phyloP scores from a whole-genome alignment of 768 basidiomycete genomes.

The Leucocoprinus sp. region DNA sequence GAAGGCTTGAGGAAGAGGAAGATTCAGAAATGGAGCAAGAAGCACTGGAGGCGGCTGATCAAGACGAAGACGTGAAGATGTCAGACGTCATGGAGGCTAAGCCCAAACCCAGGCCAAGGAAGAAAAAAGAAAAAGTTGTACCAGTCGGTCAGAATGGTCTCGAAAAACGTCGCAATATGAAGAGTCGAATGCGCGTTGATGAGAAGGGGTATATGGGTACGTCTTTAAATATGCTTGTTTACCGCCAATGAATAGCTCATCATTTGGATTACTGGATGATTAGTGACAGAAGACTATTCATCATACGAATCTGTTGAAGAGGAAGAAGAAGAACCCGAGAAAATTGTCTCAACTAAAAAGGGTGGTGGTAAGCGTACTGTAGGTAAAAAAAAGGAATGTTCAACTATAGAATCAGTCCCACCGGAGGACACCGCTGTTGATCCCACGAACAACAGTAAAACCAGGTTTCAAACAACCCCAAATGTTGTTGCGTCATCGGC shows the following conservation, averaged over 20 bases:
- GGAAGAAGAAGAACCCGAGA: constrained; percentile 24
- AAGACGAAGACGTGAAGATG: constrained; percentile 31
- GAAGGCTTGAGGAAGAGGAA: constrained; percentile 17
- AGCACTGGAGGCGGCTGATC: constrained; percentile 15
- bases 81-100: constrained; percentile 26
- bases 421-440: constrained; percentile 10
- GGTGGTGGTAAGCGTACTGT: constrained; percentile 5
- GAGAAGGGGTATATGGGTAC: constrained; percentile 70
- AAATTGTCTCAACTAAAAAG: constrained; percentile 1
- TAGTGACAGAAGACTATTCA: constrained; percentile 74
- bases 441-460: not conserved
- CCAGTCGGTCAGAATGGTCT: constrained; percentile 74
- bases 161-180: constrained; percentile 62
- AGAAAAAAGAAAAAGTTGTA: constrained; percentile 54
- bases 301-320: constrained; percentile 74
- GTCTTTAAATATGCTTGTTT: constrained; percentile 15
- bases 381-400: constrained; percentile 4
- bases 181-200: constrained; percentile 46
- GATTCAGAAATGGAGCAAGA: constrained; percentile 15
- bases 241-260: not conserved
- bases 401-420: not conserved
- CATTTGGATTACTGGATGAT: constrained; percentile 6
- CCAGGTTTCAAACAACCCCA: not conserved
- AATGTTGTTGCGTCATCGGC: constrained; percentile 3
- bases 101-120: constrained; percentile 29